Percentiles rank a stretch among this genome's conserved stretches.
Evolutionary conservation across 2,329 filamentous ascomycete species (phyloP).

Genomic region (Venturia pyrina): DNA sequence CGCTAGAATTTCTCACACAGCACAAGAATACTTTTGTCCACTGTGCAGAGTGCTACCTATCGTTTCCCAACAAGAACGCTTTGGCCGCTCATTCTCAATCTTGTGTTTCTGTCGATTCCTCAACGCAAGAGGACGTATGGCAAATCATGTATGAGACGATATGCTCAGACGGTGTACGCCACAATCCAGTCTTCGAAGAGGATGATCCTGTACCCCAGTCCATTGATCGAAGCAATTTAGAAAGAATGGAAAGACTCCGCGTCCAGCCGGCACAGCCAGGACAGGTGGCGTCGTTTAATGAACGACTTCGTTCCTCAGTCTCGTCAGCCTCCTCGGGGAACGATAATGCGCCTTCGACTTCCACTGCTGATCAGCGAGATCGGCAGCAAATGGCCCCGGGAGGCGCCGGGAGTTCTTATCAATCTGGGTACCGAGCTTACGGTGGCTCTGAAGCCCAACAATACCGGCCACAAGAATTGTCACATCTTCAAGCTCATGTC

Average conservation of each 20-base stretch:
- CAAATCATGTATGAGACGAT: constrained; percentile 11
- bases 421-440: neutral
- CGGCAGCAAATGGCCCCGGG: neutral
- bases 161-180: constrained; percentile 5
- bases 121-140: constrained; percentile 12
- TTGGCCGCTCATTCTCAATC: constrained; percentile 5
- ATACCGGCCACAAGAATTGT: neutral
- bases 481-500: neutral
- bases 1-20: neutral
- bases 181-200: constrained; percentile 8
- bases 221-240: neutral
- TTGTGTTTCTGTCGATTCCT: constrained; percentile 8
- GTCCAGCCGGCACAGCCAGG: neutral
- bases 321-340: constrained; percentile 7
- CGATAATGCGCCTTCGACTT: constrained; percentile 7
- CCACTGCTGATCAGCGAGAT: neutral
- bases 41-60: constrained; percentile 9
- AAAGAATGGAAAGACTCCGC: constrained; percentile 2
- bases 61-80: neutral
- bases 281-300: constrained; percentile 3
- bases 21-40: constrained; percentile 5
- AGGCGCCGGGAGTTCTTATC: neutral
- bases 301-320: neutral
- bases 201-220: neutral
- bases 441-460: neutral